Base-by-base conservation (phyloP, 1,284 basidiomycete genomes). In the Macrocybe sp. region DNA sequence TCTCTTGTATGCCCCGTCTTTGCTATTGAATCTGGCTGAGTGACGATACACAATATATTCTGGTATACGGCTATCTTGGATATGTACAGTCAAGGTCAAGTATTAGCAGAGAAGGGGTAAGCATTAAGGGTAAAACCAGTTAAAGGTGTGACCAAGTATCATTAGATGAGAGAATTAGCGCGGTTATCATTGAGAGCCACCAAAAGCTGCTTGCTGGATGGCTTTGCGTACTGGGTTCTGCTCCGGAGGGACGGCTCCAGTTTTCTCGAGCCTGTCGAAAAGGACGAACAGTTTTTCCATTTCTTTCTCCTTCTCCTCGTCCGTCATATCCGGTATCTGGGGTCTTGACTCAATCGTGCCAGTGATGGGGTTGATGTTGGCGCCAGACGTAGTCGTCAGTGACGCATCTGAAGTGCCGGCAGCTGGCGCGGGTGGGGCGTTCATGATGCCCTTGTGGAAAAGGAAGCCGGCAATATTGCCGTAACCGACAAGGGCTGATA, bases 391-490 rank as follows among this genome's bases (percentile, higher is more conserved):
- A 16, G 78, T 69, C 22, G 59, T 59, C 11, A 61, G 52, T 1
- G 60, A 52, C 5, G 70, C 64, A 3, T 64, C 62, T 3, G 70
- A 68, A 6, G 71, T 63, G 62, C 55, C 74, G 63, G 53, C 47
- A 34, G 40, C 47, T 9, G 51, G 52, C 4, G 44, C 61, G 28
- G 66, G 58, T 28, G 70, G 70, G 0, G 83, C 80, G 44, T 73
- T 79, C 55, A 89, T 74, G 53, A 96, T 76, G 9, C 92, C 92
- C 60, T 92, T 92, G 59, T 89, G 83, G 70, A 92, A 94, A 29
- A 97, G 74, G 70, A 91, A 88, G 1, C 94, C 94, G 0, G 92
- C 91, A 31, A 93, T 91, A 59, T 93, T 93, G 16, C 94, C 94
- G 55, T 97, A 96, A 3, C 93, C 93, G 41, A 95, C 79, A 45